phyloP scores from a whole-genome alignment of 2,329 filamentous ascomycete species.

The Chaetomiaceae sp. region DNA sequence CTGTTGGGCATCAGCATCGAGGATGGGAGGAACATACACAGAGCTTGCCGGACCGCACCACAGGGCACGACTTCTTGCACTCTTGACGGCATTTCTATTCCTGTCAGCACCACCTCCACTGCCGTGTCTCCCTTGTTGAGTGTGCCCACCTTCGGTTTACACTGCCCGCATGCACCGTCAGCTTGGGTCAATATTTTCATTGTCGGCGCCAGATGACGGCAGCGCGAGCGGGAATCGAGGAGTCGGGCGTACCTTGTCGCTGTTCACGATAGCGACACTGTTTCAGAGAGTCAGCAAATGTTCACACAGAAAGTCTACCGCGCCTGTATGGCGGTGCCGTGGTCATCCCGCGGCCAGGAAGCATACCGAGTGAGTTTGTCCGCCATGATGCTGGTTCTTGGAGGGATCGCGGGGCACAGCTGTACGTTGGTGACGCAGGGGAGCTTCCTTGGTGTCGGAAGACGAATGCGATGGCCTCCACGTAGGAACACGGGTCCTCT shows the following conservation, averaged over 20 bases:
- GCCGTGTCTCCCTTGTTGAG: not conserved
- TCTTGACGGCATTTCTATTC: slow-evolving; percentile 92
- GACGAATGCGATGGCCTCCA: not conserved
- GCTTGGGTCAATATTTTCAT: slow-evolving; percentile 32
- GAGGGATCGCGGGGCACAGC: slow-evolving; percentile 4
- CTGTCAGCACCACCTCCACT: slow-evolving; percentile 10
- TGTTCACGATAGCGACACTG: slow-evolving; percentile 98
- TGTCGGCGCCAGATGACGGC: slow-evolving; percentile 19
- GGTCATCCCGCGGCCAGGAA: not conserved
- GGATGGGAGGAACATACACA: slow-evolving; percentile 32
- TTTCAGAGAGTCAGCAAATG: slow-evolving; percentile 28
- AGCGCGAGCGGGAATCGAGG: slow-evolving; percentile 36
- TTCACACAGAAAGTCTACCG: not conserved
- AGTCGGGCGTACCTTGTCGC: slow-evolving; percentile 74
- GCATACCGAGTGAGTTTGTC: slow-evolving; percentile 92
- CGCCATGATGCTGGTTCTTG: slow-evolving; percentile 57
- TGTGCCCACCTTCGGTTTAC: slow-evolving; percentile 72
- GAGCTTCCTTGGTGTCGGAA: not conserved
- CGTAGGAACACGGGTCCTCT: not conserved
- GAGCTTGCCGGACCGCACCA: slow-evolving; percentile 88
- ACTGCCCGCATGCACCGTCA: slow-evolving; percentile 49
- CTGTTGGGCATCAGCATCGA: slow-evolving; percentile 59
- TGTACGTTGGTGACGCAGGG: not conserved
- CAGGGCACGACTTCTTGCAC: slow-evolving; percentile 97
- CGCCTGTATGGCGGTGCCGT: not conserved